Evolutionary conservation across 768 basidiomycete genomes (phyloP).

Genomic region (Amanita fuliginea): DNA sequence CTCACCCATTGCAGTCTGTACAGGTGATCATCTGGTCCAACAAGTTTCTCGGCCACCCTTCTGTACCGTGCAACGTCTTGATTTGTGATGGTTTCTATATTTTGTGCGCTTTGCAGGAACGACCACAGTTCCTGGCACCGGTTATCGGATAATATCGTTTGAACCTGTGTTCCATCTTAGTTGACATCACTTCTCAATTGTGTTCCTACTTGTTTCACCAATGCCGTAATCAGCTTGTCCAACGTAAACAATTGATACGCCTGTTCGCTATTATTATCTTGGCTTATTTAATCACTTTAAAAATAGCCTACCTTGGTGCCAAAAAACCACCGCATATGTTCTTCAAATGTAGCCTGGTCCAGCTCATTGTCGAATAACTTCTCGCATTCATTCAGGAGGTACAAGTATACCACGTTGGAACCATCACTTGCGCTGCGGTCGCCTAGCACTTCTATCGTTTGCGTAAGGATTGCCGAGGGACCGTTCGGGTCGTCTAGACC

Average conservation of each 20-base stretch:
- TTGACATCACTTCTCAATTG: not conserved
- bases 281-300: constrained; percentile 1
- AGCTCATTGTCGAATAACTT: constrained; percentile 90
- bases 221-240: constrained; percentile 81
- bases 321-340: constrained; percentile 92
- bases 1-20: constrained; percentile 76
- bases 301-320: constrained; percentile 57
- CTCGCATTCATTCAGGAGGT: constrained; percentile 84
- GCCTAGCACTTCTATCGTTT: constrained; percentile 53
- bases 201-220: constrained; percentile 78
- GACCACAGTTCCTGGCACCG: constrained; percentile 82
- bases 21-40: constrained; percentile 65
- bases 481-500: constrained; percentile 83
- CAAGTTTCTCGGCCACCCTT: constrained; percentile 66
- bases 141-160: constrained; percentile 74
- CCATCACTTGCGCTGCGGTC: constrained; percentile 33
- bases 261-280: constrained; percentile 27
- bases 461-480: constrained; percentile 52
- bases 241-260: constrained; percentile 89
- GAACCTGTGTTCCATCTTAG: constrained; percentile 42
- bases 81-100: constrained; percentile 36
- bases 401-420: constrained; percentile 72
- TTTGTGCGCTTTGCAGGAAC: constrained; percentile 57
- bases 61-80: constrained; percentile 71
- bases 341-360: constrained; percentile 88